Base-by-base conservation (phyloP, 768 basidiomycete genomes). In the Piloderma croceum region DNA sequence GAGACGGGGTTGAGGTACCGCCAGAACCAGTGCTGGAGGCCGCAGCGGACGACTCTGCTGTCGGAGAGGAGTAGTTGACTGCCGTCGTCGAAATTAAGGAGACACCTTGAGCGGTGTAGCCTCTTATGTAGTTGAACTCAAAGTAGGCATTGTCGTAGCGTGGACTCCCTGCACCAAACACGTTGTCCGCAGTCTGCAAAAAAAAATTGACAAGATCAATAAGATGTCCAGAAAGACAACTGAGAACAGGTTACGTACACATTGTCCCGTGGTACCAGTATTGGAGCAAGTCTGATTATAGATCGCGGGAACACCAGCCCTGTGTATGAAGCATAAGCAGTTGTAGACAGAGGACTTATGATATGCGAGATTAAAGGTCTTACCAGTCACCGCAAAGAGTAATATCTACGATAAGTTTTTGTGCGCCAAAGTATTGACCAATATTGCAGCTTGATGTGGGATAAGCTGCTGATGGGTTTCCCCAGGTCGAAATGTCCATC, bases 91-190 rank as follows among this genome's bases (percentile, higher is more conserved):
- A n/a, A n/a, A n/a, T n/a, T n/a, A n/a, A n/a, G n/a, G n/a, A n/a
- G n/a, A n/a, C n/a, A n/a, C n/a, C n/a, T n/a, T n/a, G n/a, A n/a
- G n/a, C n/a, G n/a, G 46, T 51, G 40, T 53, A 53, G 12, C 54
- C 55, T 27, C 75, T 68, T 47, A 83, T 59, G 46, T 73, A 76
- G 24, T 64, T 56, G 50, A 84, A 71, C 54, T 81, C 79, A 59
- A 78, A 83, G 54, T 71, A 77, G 0, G 77, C 76, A 15, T 65
- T 56, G 47, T 70, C 66, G 53, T 67, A 79, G 34, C 63, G 71
- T 29, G 50, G 56, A 31, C 57, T 60, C 3, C 70, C 70, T 11
- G 69, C 50, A 7, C 74, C 72, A 34, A 75, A 56, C 15, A 77
- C 62, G 48, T 77, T 73, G 48, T 74, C 69, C 64, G 50, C 75